Evolutionary conservation across 2,329 filamentous ascomycete genomes (phyloP), one percentile per base, ranked within the genome.

Genomic region (Penicillium aurantiogriseum): DNA sequence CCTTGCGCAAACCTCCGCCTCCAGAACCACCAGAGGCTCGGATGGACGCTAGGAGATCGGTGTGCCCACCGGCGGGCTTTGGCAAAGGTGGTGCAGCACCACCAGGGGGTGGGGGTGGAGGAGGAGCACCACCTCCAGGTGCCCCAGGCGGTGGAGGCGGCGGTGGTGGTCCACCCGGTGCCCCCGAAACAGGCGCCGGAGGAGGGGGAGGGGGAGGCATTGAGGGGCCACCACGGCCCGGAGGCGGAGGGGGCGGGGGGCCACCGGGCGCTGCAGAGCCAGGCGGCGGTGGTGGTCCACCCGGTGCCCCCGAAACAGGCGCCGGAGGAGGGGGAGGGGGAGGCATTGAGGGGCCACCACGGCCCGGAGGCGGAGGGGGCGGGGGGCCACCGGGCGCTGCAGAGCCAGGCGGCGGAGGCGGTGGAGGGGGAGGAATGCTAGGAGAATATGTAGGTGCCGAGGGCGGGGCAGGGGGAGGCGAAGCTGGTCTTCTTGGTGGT

Each of bases 11-110:
- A 3, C 75, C 77, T 50, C 72, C 74, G 42, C 72, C 73, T 33
- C 75, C 70, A 77, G 84, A 59, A 76, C 86, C 76, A 81, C 86
- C 77, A 75, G 81, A 74, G 78, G 85, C 70, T 59, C 79, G 70
- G 59, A 81, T 81, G 8, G 78, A 73, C n/a, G 79, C 77, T 58
- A 81, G 55, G 17, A 81, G 69, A 64, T 77, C 76, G 54, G 76
- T 73, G 57, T 73, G 74, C 25, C 71, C 78, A 58, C 74, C 77
- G 51, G 63, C 23, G 33, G 70, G 60, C 51, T 72, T 67, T 19
- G 77, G 76, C 48, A 79, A 62, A 17, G 85, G 81, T 42, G 76
- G 73, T 17, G 76, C 74, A n/a, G 70, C 67, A 42, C 67, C 71
- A 33, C 71, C 72, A 45, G 69, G 62, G 21, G 71, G 72, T 6